Evolutionary conservation across 805 yeast species (phyloP), one percentile per base, ranked within the genome.

Genomic region (Spathaspora passalidarum): DNA sequence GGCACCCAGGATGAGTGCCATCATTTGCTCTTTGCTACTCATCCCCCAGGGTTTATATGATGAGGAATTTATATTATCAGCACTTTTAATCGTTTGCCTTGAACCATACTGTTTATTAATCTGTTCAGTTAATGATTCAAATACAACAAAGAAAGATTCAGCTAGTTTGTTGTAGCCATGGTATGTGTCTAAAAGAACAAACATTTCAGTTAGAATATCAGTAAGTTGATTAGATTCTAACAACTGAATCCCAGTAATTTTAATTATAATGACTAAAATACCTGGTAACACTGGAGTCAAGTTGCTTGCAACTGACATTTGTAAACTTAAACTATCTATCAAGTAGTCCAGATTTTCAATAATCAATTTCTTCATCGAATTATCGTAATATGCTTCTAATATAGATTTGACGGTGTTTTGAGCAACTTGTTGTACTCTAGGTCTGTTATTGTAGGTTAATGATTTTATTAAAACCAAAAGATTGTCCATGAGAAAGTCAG

Each of bases 121-220:
- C 56, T 82, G 82, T 25, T 65, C 63, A 5, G 82, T 68, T 4
- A 88, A 62, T 20, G 80, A 82, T 44, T 78, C 78, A 56, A 91
- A 88, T 0, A 88, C 84, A 2, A 74, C 64, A 50, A 90, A 86
- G 48, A 88, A 83, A 1, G 88, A 88, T 47, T 83, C 83, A 44
- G 88, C 82, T 14, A 94, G 66, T 13, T 73, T 69, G 1, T 82
- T 68, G 61, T 92, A 92, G 0, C 92, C 95, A 64, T 91, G 96
- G 57, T 85, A 92, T 44, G 82, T 72, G 64, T 92, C 98, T 42
- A 92, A 71, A 29, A 91, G 66, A 16, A 83, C 79, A 61, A 92
- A 89, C 50, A 89, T 75, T 2, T 90, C 80, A 40, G 81, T 78
- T 16, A 92, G 68, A 1, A 92, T 73, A 61, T 92, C 98, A 42